Base-by-base conservation (phyloP, 805 yeast species). In the Metschnikowia orientalis region DNA sequence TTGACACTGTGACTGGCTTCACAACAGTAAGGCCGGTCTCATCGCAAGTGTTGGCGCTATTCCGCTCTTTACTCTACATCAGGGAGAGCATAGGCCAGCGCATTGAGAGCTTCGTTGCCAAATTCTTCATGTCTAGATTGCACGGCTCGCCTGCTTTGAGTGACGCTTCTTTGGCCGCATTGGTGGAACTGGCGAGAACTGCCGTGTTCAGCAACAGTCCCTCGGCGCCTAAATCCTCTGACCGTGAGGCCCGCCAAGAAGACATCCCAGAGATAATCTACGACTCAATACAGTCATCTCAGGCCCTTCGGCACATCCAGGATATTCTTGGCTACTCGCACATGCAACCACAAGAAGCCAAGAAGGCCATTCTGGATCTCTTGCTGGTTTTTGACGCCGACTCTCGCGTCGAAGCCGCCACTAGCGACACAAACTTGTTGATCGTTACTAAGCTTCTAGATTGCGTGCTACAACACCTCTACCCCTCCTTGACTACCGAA, bases 381-480 rank as follows among this genome's bases (percentile, higher is more conserved):
- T 23, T 28, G 8, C n/a, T 26, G 12, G 32, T 49, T 2, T 57
- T 56, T 37, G 45, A 43, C 25, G 17, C 19, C 8, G 30, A 24
- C 8, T n/a, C 5, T 17, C n/a, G 12, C n/a, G 3, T 15, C 10
- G 13, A 8, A 11, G 29, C 34, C 32, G 17, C 9, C 3, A 19
- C 37, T 14, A 44, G 48, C 23, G 41, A 37, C 5, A 26, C 51
- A 29, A 58, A 58, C 44, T 32, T 34, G 35, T 39, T 57, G 13
- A 38, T 57, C 3, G 38, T 50, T 3, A 30, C 54, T 13, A 37
- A 47, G 14, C 17, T 51, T 8, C 19, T 58, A 7, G 63, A 58
- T 39, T 39, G 46, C 21, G 15, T 56, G 10, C 29, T 53, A 16
- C 42, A 37, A 18, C 30, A 36, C 18, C 18, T 54, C 21, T 58